Percentiles rank a stretch among this genome's conserved stretches.
Evolutionary conservation across 768 basidiomycete species (phyloP).

Genomic region (Tephrocybe rancida): DNA sequence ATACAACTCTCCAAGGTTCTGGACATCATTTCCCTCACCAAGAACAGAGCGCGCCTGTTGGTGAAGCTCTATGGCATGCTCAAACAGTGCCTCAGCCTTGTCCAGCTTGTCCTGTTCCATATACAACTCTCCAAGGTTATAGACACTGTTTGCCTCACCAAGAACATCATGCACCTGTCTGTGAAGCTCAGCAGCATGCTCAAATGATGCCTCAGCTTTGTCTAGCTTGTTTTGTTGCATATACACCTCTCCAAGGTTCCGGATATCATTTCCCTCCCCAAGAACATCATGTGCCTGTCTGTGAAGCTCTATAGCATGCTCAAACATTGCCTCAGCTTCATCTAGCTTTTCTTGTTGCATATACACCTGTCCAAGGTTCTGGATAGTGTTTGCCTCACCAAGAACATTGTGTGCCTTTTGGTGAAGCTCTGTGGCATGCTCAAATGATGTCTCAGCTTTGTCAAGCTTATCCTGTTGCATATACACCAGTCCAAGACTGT

Average conservation of each 20-base stretch:
- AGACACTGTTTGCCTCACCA: slow-evolving; percentile 13
- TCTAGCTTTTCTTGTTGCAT: slow-evolving; percentile 17
- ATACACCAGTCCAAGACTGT: background rate
- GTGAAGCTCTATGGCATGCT: background rate
- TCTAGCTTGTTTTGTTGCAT: no score
- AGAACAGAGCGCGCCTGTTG: slow-evolving; percentile 1
- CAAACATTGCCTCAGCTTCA: slow-evolving; percentile 18
- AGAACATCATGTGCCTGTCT: slow-evolving; percentile 13
- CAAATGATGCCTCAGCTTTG: no score
- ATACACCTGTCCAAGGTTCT: slow-evolving; percentile 17
- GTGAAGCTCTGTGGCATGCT: no score
- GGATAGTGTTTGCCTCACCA: slow-evolving; percentile 15
- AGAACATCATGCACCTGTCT: no score
- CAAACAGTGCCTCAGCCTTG: no score
- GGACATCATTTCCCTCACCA: slow-evolving; percentile 9
- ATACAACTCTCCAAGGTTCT: no score
- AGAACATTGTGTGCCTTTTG: no score
- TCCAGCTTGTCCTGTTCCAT: no score
- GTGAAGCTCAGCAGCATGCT: no score
- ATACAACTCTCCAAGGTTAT: slow-evolving; percentile 15
- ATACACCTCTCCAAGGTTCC: background rate
- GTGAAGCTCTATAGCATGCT: slow-evolving; percentile 18
- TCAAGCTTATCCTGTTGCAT: background rate
- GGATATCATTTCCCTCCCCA: slow-evolving; percentile 3
- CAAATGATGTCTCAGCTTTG: background rate